phyloP scores from a whole-genome alignment of 1,139 yeast species.

The Magnusiomyces fungicola region DNA sequence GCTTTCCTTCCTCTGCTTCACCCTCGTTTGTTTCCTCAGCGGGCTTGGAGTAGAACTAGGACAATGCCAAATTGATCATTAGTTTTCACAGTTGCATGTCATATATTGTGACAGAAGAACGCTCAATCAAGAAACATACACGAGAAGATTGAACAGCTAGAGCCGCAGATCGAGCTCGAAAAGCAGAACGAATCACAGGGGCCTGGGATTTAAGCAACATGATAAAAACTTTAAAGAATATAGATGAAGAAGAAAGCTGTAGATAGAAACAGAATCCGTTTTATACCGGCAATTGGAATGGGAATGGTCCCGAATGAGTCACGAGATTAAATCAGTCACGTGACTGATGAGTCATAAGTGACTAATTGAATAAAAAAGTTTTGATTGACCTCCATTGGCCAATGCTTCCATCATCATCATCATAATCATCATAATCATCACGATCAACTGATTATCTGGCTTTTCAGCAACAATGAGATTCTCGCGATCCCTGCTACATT shows the following conservation, averaged over 20 bases:
- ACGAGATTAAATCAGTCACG: no score
- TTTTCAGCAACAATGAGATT: slow-evolving; percentile 6
- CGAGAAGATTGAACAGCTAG: slow-evolving; percentile 6
- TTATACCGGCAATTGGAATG: no score
- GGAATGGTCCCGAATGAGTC: no score
- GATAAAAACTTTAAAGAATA: neutral
- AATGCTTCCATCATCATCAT: neutral
- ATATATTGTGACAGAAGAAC: neutral
- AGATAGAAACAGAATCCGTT: neutral
- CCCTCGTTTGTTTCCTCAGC: neutral
- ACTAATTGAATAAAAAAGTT: neutral
- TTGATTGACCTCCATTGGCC: no score
- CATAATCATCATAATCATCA: no score
- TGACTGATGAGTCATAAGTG: neutral
- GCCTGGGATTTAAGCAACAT: neutral
- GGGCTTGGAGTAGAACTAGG: no score
- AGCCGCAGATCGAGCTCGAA: slow-evolving; percentile 7
- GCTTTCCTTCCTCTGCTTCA: slow-evolving; percentile 1
- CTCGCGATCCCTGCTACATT: slow-evolving; percentile 9
- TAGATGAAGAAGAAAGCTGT: neutral
- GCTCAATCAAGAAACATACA: slow-evolving; percentile 9
- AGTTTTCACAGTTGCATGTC: neutral
- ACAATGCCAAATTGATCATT: no score
- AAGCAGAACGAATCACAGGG: slow-evolving; percentile 8
- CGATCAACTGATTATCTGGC: no score